Evolutionary conservation across 2,329 filamentous ascomycete genomes (phyloP), one percentile per base, ranked within the genome.

Genomic region (Monilinia fructigena): DNA sequence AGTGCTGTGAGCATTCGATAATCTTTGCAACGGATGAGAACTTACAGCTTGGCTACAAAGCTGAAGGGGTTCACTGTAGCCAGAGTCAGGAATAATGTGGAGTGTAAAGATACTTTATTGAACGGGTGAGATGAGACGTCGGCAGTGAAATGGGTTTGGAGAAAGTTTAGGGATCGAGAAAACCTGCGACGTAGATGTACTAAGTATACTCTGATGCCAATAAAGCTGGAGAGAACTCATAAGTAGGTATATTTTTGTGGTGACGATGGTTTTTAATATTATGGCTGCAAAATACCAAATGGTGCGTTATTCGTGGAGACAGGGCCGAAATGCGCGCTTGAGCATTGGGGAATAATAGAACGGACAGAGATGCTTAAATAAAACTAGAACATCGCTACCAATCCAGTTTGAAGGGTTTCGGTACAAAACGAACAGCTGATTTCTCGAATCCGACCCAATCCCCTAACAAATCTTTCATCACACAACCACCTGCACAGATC

Each of bases 311-410:
- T 47, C 7, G 12, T 35, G 23, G n/a, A 16, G 2, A 20, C 38
- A 26, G 50, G 31, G 47, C 47, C 50, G 10, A 18, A 42, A 38
- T 61, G 58, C 58, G 31, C 45, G 58, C 58, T 60, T 50, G 45
- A 50, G 58, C 28, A 35, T 50, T 38, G 35, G 45, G 28, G 5
- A 28, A 18, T 31, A 18, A 50, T 4, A 4, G 28, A 23, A n/a
- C 35, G n/a, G 10, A 45, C 18, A 35, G 28, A 47, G 26, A 61
- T 16, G 20, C 31, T 50, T 28, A 50, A 52, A 14, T 50, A 45
- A 38, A 38, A 26, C 12, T 11, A 26, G 31, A 55, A 60, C 58
- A 26, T 50, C 10, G 58, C 58, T 31, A 50, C 45, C 14, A 47
- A 23, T 20, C 42, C 28, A 61, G 12, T 18, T 35, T 45, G 14